Evolutionary conservation across 148 eudicot species (phyloP), one percentile per base, ranked within the genome.

Genomic region (Silene uniflora): DNA sequence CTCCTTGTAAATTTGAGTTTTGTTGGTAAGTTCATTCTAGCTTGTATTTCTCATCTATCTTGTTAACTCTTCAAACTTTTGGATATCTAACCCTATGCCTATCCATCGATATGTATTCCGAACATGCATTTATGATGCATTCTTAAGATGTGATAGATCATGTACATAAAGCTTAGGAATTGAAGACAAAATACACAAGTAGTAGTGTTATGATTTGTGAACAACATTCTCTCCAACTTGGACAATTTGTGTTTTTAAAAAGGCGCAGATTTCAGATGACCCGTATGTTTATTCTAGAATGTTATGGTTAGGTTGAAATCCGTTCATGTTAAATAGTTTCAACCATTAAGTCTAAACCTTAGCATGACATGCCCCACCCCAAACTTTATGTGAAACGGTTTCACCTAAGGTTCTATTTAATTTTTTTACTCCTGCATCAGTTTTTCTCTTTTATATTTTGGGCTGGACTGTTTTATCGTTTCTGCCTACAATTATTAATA

Each of bases 1-100:
- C 94, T 32, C 97, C 97, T 49, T 92, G 97, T 84, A 92, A 86
- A 89, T 92, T 81, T 77, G 92, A 92, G 79, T 92, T 92, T 85
- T 92, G 97, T 87, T 92, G 97, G 97, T 92, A 87, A 76, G 91
- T 62, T 67, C 68, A 25, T 29, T 18, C 21, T 16, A 11, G 10
- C 12, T n/a, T 67, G 13, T 44, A 14, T 24, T 42, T 42, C 67
- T 60, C 29, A 23, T 72, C 39, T 25, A 39, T 12, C 69, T 62
- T 62, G 21, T 49, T 42, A 46, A 44, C 14, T 14, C 56, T 22
- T 56, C 27, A 7, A 52, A 62, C 52, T 74, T 22, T 29, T 0
- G 24, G 42, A 59, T n/a, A 58, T 58, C 18, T 6, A 24, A 69
- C 4, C 8, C 27, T 21, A 13, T 13, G 7, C 44, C 35, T 32